A percentile compares a stretch with the other conserved stretches of the same genome.
These are phyloP conservation scores for Entomophthora muscae DNA, from an alignment of 371 early-diverging fungal species.

Conservation along the genomic window DNA sequence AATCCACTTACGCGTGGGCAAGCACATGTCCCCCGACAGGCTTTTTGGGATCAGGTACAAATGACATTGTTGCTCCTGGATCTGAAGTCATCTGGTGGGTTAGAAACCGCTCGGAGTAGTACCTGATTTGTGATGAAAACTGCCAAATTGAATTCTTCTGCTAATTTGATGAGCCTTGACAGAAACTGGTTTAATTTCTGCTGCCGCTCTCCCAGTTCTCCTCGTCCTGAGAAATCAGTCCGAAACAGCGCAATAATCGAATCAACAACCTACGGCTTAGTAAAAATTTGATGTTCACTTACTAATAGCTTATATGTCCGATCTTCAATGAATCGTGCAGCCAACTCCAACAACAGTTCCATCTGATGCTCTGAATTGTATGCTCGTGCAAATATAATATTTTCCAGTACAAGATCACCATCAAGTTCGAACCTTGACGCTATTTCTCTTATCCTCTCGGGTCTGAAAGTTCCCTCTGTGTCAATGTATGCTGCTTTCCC, in stretches of 20 bases:
- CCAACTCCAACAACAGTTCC: slow-evolving; percentile 48
- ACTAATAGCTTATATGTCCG: slow-evolving; percentile 8
- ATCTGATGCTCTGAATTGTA: slow-evolving; percentile 73
- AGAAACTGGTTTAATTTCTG: slow-evolving; percentile 72
- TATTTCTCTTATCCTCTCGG: slow-evolving; percentile 53
- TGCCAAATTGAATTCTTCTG: slow-evolving; percentile 80
- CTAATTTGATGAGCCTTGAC: slow-evolving; percentile 50
- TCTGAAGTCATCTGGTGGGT: slow-evolving; percentile 21
- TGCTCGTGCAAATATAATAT: slow-evolving; percentile 54
- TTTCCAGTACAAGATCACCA: slow-evolving; percentile 38
- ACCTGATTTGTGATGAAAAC: slow-evolving; percentile 81
- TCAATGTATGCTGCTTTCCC: slow-evolving; percentile 56
- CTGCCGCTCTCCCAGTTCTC: slow-evolving; percentile 81
- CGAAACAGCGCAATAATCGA: slow-evolving; percentile 60
- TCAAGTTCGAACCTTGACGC: slow-evolving; percentile 61
- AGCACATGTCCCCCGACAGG: slow-evolving; percentile 98
- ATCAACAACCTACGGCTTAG: slow-evolving; percentile 36
- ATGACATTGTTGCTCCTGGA: slow-evolving; percentile 39
- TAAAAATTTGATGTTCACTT: neutral
- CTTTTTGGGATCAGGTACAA: slow-evolving; percentile 84
- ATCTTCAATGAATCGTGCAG: slow-evolving; percentile 57
- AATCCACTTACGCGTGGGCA: slow-evolving; percentile 72
- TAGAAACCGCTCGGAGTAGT: slow-evolving; percentile 10
- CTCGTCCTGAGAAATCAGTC: slow-evolving; percentile 63
- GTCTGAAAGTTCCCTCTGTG: slow-evolving; percentile 60